Evolutionary conservation across 2,329 filamentous ascomycete species (phyloP), one percentile per base, ranked within the genome.

Genomic region (Penicillium sp.): DNA sequence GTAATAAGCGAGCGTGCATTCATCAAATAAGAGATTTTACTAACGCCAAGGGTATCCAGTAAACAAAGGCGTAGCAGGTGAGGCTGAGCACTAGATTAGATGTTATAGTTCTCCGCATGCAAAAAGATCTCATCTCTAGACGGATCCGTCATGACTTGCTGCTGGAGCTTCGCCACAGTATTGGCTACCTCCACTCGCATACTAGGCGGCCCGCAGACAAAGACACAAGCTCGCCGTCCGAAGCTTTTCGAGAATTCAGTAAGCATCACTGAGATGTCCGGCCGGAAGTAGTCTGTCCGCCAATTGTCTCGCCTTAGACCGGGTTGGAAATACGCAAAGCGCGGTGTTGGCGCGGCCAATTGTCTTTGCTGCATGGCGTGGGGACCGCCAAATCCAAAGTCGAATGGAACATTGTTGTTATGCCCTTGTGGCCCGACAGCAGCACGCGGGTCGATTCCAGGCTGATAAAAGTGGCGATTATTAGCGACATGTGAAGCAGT

Each of bases 41-140:
- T 53, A 54, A 62, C 55, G 60, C 58, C 57, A 54, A 30, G 66
- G 67, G 62, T 65, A 68, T 68, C 60, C 33, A 60, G 60, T 62
- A 45, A 60, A 55, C 43, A 52, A 52, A 59, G 38, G 33, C 38
- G 52, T 53, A 52, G 40, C 28, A 52, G 42, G 4, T 5, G 35
- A 42, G 60, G 25, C 5, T n/a, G 30, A 22, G 35, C 19, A n/a
- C 45, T 55, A 59, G 26, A 55, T 83, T 77, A 97, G 64, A 97
- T 82, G 55, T 93, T 91, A 80, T 97, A 97, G 76, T 97, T 97
- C 82, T 98, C 94, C 3, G 93, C 91, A 80, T 97, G 94, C 75
- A 97, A 78, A 75, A 93, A 97, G 57, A 98, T 90, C 83, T 97
- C 94, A 73, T 97, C 93, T 51, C 90, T 85, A 69, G 85, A 84